Conservation (phyloP, 805 yeast genomes). For the Metschnikowia cubensis region DNA sequence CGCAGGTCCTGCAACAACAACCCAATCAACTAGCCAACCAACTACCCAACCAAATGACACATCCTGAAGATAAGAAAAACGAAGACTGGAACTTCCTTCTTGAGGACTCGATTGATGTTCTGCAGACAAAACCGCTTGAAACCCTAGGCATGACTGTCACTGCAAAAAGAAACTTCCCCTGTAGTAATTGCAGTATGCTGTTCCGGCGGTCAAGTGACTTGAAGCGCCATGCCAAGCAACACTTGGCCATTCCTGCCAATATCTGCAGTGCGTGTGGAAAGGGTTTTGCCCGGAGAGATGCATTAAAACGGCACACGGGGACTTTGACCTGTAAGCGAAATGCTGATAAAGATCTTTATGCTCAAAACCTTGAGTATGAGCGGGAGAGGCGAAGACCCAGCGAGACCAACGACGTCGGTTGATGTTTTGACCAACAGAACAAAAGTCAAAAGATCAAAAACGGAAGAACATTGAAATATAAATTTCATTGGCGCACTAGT, state of each 20-base stretch:
- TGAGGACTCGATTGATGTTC: conserved; percentile 6
- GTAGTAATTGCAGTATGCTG: conserved; percentile 57
- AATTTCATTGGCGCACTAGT: not conserved
- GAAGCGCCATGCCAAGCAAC: conserved; percentile 73
- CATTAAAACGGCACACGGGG: conserved; percentile 69
- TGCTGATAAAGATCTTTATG: conserved; percentile 47
- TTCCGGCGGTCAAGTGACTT: conserved; percentile 68
- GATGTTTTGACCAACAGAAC: not conserved
- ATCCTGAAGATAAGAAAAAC: conserved; percentile 16
- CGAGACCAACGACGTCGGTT: not conserved
- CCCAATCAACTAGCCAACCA: not conserved
- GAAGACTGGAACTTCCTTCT: conserved; percentile 34
- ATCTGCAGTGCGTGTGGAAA: conserved; percentile 74
- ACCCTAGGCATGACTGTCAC: not conserved
- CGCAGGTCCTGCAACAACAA: not conserved
- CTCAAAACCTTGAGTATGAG: conserved; percentile 27
- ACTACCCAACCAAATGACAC: conserved; percentile 1
- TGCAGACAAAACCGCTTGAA: conserved; percentile 4
- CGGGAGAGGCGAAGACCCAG: not conserved
- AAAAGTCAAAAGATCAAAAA: too few relatives aligned
- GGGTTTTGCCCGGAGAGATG: conserved; percentile 82
- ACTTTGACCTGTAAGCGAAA: conserved; percentile 74
- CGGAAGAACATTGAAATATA: not conserved
- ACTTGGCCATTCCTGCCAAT: conserved; percentile 66
- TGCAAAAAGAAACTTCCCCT: conserved; percentile 43